Evolutionary conservation across 2,329 filamentous ascomycete genomes (phyloP), one percentile per base, ranked within the genome.

Genomic region (Sporothrix mexicana): DNA sequence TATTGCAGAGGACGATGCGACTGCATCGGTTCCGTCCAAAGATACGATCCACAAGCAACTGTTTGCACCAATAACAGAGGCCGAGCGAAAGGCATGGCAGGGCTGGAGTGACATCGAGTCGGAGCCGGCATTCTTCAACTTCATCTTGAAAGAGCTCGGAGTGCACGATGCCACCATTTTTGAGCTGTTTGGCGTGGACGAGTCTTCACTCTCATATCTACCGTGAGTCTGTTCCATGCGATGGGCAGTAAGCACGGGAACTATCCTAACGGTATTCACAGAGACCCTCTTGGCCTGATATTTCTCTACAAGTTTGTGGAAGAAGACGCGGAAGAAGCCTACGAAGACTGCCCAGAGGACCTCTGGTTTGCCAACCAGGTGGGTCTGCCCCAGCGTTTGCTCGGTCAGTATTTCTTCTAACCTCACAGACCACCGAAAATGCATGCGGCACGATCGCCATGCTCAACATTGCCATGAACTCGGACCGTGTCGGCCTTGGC

Each of bases 331-430:
- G 80, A 84, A 69, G 81, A 88, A 45, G 85, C 86, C n/a, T 85
- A 89, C 80, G 76, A 88, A 83, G 78, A 85, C 72, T 84, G 87
- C 74, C 84, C 83, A 61, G 83, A 88, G 2, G 83, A 89, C 43
- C 84, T 98, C 20, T 99, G 96, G 95, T 98, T 98, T 80, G 94
- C 95, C 41, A 98, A 98, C 78, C 95, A 97, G 83, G 92, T 93
- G 79, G 23, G 83, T 20, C 41, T 30, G 41, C 23, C 1, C 30
- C 23, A 9, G 17, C 7, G 9, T 3, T 25, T 8, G 10, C 15
- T 20, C 12, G 23, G 13, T 17, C 36, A n/a, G n/a, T 15, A 9
- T 12, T 5, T 43, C 17, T 5, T 8, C 66, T 49, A 15, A 55
- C 17, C 36, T 12, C 15, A 13, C 74, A 95, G 91, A 94, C 93